A percentile compares a stretch with the other conserved stretches of the same genome.
These are phyloP conservation scores for Eleusine coracana DNA, from an alignment of 176 grass and related monocot species.

Conservation along the genomic window DNA sequence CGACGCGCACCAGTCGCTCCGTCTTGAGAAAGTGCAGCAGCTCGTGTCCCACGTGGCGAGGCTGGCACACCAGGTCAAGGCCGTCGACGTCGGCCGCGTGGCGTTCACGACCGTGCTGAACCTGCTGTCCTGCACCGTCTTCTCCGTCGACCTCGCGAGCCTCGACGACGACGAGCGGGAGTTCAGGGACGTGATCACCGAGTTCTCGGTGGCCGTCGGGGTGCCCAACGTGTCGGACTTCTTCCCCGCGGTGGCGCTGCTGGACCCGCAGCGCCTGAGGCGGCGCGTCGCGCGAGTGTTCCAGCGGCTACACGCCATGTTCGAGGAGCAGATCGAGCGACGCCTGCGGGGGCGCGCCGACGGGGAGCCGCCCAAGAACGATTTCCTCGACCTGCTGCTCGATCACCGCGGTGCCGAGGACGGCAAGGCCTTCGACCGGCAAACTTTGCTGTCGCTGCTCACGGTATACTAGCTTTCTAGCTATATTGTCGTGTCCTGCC, in stretches of 20 bases:
- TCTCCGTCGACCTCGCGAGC: conserved; percentile 49
- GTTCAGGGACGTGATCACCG: conserved; percentile 40
- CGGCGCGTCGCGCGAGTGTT: not conserved
- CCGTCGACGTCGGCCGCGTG: conserved; percentile 35
- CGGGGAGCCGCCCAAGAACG: conserved; percentile 24
- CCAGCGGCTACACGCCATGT: conserved; percentile 29
- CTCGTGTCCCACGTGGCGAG: conserved; percentile 29
- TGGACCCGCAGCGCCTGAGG: conserved; percentile 54
- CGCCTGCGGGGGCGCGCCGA: not conserved
- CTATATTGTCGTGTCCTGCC: no score
- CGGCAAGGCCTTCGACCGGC: conserved; percentile 21
- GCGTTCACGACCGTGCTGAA: conserved; percentile 44
- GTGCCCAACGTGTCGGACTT: conserved; percentile 55
- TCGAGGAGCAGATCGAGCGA: conserved; percentile 51
- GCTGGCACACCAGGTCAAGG: not conserved
- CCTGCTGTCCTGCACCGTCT: conserved; percentile 49
- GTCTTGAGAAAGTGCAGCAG: conserved; percentile 24
- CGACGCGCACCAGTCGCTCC: conserved; percentile 26
- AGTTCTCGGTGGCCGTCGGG: conserved; percentile 13
- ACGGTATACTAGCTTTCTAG: conserved; percentile 18
- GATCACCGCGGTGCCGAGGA: conserved; percentile 30
- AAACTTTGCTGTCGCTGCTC: conserved; percentile 23
- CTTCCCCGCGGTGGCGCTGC: conserved; percentile 45
- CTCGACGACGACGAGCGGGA: conserved; percentile 29
- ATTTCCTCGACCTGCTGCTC: conserved; percentile 50